Base-by-base conservation (phyloP, 352 stramenopile species). In the Phytophthora palmivora region DNA sequence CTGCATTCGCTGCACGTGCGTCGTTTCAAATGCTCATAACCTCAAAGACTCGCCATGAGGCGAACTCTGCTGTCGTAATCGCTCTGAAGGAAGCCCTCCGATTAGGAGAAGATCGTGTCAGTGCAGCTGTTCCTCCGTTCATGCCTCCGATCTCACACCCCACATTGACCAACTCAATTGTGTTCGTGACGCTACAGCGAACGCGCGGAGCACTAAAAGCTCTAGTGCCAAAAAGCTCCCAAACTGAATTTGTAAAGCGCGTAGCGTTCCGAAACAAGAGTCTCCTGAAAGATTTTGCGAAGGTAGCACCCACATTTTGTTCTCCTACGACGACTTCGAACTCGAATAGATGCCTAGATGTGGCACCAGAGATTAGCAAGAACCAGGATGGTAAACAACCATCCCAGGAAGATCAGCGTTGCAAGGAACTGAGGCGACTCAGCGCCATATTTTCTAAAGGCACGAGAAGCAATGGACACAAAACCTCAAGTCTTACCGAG, bases 221-320 rank as follows among this genome's bases (percentile, higher is more conserved):
- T 7, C 49, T 88, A 7, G 62, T 87, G 14, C 67, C 76, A 0
- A 81, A 79, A 63, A 83, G 69, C 24, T 51, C 70, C 5, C 68
- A 81, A n/a, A 73, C 73, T 0, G 71, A 79, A 43, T 90, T 90
- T 46, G 46, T 74, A 3, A 86, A 88, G 51, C 76, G 76, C 2
- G 36, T 88, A 7, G 60, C 58, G 0, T 53, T 72, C 30, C 69
- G 74, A 6, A 79, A 79, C 38, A 82, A 83, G 42, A 67, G 41
- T 9, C 62, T 86, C 9, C 24, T 84, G 28, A 87, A 87, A 42
- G 64, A 83, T 22, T 36, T 59, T 0, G 54, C 51, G 0, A 72
- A 48, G 38, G 26, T 16, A 5, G 24, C 58, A 6, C 41, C 42
- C 41, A 26, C 52, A 12, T 28, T 39, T n/a, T 12, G 49, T 36